Base-by-base conservation (phyloP, 2,329 filamentous ascomycete species). In the Microthyrium microscopicum region DNA sequence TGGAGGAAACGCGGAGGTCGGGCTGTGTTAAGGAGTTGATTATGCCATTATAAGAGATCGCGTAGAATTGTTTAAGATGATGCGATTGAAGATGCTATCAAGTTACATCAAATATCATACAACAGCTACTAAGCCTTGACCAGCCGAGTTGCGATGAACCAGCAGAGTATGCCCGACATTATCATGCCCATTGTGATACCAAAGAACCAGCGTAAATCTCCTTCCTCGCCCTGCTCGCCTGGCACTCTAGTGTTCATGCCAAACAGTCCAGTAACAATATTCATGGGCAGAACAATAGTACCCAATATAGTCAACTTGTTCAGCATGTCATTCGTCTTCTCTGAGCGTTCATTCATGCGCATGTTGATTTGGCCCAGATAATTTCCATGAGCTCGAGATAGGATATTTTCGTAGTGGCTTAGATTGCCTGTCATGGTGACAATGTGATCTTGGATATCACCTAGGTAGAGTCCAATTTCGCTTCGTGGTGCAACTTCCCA, bases 361-460 rank as follows among this genome's bases (percentile, higher is more conserved):
- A 95, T 93, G 56, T 94, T 95, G 60, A 98, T 94, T 53, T 98
- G 89, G 1, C 89, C 89, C n/a, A 98, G 77, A 52, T 98, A 98
- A 53, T 95, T 98, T 50, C 74, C 81, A 49, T 98, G 89, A 9
- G 85, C 85, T 37, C 89, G 73, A 30, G 82, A 82, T 19, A 98
- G 67, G 31, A 98, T 81, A 48, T 85, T 92, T 57, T 98, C 89
- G 49, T 95, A 95, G 52, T 98, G 89, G 43, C 76, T 79, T 49
- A 98, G 58, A 51, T 95, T 98, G 33, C 79, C 81, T 24, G 87
- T 95, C 89, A 98, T 98, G 41, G 89, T 98, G 45, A 98, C 76
- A 45, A 98, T 95, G 53, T 98, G 89, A 60, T 98, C 89, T 55
- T 98, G 89, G 42, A 98, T 98, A 60, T 98, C 89, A 40, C 89